Percentiles rank a stretch among this genome's conserved stretches.
phyloP scores from a whole-genome alignment of 2,329 filamentous ascomycete genomes.

The Aureobasidium uvarum region DNA sequence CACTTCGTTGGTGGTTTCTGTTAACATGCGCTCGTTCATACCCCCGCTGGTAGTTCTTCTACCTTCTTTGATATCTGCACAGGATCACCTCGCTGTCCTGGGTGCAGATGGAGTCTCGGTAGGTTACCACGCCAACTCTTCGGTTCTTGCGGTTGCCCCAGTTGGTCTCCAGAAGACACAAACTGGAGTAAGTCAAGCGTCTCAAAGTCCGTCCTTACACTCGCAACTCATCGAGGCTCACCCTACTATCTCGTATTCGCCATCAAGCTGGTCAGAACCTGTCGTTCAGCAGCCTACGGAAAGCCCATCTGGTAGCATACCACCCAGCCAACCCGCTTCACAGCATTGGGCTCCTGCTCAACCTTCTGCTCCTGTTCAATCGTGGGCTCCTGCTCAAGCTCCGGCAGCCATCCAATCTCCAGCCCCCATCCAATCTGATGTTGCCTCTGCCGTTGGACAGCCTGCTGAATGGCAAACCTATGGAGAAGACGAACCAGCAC shows the following conservation, averaged over 20 bases:
- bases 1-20: not conserved
- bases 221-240: not conserved
- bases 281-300: not conserved
- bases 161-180: not conserved
- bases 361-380: not conserved
- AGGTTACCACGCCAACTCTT: not conserved
- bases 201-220: not conserved
- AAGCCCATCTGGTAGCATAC: not conserved
- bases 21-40: not conserved
- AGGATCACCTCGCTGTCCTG: not conserved
- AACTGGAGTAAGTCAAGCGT: not conserved
- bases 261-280: not conserved
- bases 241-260: not conserved
- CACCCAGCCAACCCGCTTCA: not conserved
- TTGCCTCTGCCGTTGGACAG: not conserved
- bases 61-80: not conserved
- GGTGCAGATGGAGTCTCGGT: conserved; percentile 3
- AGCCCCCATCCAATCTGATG: not conserved
- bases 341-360: not conserved
- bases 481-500: not conserved
- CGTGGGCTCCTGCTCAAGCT: not conserved
- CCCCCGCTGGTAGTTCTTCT: not conserved
- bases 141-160: not conserved
- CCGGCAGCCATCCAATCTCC: not conserved
- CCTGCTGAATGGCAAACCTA: not conserved